These are phyloP conservation scores for Penicillium bialowiezense DNA, from an alignment of 495 filamentous ascomycete species.

Conservation along the genomic window DNA sequence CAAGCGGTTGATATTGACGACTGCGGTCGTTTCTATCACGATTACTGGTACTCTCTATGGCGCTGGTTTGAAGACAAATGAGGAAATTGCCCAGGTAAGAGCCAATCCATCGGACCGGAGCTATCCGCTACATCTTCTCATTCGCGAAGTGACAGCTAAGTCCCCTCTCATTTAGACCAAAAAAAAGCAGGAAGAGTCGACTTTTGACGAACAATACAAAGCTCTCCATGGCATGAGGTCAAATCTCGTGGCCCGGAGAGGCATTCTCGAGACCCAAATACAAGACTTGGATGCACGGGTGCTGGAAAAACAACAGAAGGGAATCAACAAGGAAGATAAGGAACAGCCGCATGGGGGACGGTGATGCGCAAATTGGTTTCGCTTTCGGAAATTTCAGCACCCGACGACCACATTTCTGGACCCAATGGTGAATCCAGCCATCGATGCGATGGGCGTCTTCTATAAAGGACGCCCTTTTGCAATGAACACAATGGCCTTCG, in stretches of 20 bases:
- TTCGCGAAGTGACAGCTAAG: background rate
- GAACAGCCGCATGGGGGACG: constrained; percentile 16
- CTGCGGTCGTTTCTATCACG: constrained; percentile 47
- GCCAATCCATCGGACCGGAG: background rate
- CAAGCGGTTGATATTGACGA: constrained; percentile 42
- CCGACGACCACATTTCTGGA: no score
- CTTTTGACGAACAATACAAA: constrained; percentile 52
- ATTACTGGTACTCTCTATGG: constrained; percentile 53
- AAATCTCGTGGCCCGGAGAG: constrained; percentile 47
- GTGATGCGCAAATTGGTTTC: constrained; percentile 5
- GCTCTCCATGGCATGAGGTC: constrained; percentile 48
- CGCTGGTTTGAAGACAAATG: constrained; percentile 49
- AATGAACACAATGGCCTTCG: background rate
- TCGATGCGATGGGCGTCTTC: no score
- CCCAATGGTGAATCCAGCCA: no score
- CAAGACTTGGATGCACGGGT: constrained; percentile 46
- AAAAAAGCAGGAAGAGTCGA: constrained; percentile 43
- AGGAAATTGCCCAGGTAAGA: constrained; percentile 45
- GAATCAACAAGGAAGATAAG: constrained; percentile 17
- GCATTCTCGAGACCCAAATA: constrained; percentile 57
- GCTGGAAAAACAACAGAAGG: constrained; percentile 35
- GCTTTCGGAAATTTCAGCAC: no score
- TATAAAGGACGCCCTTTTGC: background rate
- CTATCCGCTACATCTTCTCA: background rate
- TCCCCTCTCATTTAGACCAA: constrained; percentile 19